Conservation (phyloP, 345 rosid genomes). For the Linum trigynum region DNA sequence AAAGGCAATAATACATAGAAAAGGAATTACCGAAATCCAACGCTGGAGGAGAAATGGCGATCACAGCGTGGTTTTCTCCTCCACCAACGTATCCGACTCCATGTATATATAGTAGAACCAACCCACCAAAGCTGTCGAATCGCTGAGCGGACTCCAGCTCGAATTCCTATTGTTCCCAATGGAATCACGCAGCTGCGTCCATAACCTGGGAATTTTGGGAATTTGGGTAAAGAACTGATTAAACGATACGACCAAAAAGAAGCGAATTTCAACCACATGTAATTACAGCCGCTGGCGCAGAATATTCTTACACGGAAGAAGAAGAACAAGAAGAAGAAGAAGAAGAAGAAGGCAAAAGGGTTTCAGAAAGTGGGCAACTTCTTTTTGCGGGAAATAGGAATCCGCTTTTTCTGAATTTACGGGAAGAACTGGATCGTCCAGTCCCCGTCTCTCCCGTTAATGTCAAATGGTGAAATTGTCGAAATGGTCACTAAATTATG, state of each 20-base stretch:
- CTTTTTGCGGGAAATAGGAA: not conserved
- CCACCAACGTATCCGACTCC: not conserved
- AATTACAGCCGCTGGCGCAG: not conserved
- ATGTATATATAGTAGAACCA: not conserved
- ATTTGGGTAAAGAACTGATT: not conserved
- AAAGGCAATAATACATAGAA: not conserved
- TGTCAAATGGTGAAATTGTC: too few species aligned
- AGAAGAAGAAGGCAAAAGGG: not conserved
- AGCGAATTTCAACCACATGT: not conserved
- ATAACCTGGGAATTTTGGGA: not conserved
- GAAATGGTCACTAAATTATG: too few species aligned
- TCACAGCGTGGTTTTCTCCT: not conserved
- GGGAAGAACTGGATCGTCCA: not conserved
- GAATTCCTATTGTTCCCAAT: not conserved
- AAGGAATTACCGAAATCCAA: not conserved
- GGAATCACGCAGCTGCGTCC: constrained; percentile 5
- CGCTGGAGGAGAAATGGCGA: not conserved
- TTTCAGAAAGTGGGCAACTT: not conserved
- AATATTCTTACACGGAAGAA: not conserved
- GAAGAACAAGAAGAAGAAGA: too few species aligned
- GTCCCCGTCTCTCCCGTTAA: too few species aligned
- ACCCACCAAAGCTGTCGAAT: not conserved
- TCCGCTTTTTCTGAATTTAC: not conserved
- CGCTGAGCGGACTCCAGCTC: not conserved
- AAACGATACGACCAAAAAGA: not conserved